Percentiles rank a stretch among this genome's conserved stretches.
phyloP scores from a whole-genome alignment of 371 early-diverging fungal species.

The Rhizomucor pusillus region DNA sequence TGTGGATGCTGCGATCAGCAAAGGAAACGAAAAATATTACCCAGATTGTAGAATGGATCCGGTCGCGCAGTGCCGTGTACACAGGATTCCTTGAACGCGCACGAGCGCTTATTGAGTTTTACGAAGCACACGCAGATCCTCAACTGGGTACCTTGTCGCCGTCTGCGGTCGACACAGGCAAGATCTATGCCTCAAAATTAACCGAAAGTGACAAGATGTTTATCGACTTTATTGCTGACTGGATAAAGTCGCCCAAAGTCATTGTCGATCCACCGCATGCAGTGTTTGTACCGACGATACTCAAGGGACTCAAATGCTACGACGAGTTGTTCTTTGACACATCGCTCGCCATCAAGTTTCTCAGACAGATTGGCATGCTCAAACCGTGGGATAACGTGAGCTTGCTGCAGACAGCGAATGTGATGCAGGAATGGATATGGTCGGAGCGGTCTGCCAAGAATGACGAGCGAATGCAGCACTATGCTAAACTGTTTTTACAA shows the following conservation, averaged over 20 bases:
- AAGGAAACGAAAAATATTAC: slow-evolving; percentile 40
- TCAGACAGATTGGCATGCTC: slow-evolving; percentile 80
- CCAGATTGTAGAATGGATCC: slow-evolving; percentile 53
- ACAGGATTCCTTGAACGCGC: slow-evolving; percentile 48
- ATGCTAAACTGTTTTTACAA: slow-evolving; percentile 22
- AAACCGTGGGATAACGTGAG: slow-evolving; percentile 58
- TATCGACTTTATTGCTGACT: slow-evolving; percentile 60
- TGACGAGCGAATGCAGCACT: slow-evolving; percentile 26
- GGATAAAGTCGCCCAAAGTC: slow-evolving; percentile 44
- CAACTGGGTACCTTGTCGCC: slow-evolving; percentile 18
- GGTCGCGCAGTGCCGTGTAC: slow-evolving; percentile 36
- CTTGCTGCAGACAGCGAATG: slow-evolving; percentile 28
- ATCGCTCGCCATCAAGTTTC: slow-evolving; percentile 54
- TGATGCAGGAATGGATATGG: slow-evolving; percentile 29
- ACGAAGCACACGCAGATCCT: slow-evolving; percentile 35
- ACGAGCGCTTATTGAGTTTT: slow-evolving; percentile 37
- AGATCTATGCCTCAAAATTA: slow-evolving; percentile 27
- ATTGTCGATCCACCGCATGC: slow-evolving; percentile 44
- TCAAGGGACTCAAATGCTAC: slow-evolving; percentile 66
- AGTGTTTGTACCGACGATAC: slow-evolving; percentile 49
- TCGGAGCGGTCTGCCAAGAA: slow-evolving; percentile 35
- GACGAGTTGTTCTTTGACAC: slow-evolving; percentile 41
- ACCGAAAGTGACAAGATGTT: slow-evolving; percentile 52
- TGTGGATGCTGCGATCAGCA: slow-evolving; percentile 52
- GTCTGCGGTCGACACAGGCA: slow-evolving; percentile 2